Evolutionary conservation across 371 early-diverging fungal genomes (phyloP).

Genomic region (Mucor circinelloides): DNA sequence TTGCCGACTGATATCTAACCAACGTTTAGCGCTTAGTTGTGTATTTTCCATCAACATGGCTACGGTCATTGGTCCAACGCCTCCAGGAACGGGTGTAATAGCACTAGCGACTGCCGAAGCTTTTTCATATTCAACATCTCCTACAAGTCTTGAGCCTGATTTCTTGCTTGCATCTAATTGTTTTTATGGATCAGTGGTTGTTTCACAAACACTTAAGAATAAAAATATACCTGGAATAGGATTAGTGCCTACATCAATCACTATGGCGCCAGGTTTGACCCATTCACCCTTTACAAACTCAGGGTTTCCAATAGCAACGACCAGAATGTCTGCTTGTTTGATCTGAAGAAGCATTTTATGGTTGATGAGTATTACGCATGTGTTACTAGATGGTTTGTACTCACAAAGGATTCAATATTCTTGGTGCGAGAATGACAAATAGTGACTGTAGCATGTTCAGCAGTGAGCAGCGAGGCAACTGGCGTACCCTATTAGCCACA

Average conservation of each 20-base stretch:
- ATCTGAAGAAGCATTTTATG: conserved; percentile 32
- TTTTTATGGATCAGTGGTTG: neutral
- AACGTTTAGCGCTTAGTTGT: conserved; percentile 73
- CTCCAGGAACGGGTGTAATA: conserved; percentile 96
- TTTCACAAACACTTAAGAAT: neutral
- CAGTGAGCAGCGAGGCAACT: conserved; percentile 75
- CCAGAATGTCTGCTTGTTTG: conserved; percentile 82
- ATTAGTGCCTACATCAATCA: conserved; percentile 96
- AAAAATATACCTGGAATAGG: conserved; percentile 57
- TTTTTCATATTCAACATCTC: conserved; percentile 85
- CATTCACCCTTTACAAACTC: conserved; percentile 85
- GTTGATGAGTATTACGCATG: neutral
- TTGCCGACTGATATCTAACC: conserved; percentile 55
- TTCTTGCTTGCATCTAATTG: conserved; percentile 74
- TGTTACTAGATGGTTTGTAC: neutral
- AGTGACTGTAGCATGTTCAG: conserved; percentile 86
- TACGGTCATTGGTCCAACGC: conserved; percentile 97
- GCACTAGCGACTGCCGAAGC: conserved; percentile 69
- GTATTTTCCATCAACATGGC: conserved; percentile 93
- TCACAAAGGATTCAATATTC: conserved; percentile 71
- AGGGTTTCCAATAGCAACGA: conserved; percentile 84
- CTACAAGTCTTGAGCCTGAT: conserved; percentile 85
- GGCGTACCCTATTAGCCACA: conserved; percentile 65
- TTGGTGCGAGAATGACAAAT: conserved; percentile 85
- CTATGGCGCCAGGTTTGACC: conserved; percentile 89